A percentile compares a stretch with the other conserved stretches of the same genome.
Conservation (phyloP, 305 asterid genomes). For the Fraxinus angustifolia region DNA sequence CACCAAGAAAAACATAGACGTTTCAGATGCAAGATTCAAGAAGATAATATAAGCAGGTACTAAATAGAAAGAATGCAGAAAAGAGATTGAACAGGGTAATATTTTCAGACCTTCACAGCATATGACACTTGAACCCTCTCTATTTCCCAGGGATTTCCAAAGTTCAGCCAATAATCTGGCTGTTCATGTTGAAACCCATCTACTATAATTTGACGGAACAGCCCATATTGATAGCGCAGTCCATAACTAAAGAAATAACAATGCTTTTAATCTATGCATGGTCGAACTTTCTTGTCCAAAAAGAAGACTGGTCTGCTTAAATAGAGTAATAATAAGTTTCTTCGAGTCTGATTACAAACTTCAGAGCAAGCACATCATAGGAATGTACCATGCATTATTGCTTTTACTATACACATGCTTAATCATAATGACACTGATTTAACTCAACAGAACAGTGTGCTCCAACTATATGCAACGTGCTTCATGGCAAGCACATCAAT, state of each 20-base stretch:
- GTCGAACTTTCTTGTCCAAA: neutral
- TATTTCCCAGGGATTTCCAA: constrained; percentile 48
- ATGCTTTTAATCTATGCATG: neutral
- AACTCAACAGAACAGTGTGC: neutral
- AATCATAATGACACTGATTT: neutral
- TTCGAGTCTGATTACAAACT: neutral
- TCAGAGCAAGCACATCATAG: neutral
- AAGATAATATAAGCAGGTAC: constrained; percentile 8
- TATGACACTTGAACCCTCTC: constrained; percentile 47
- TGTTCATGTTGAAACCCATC: constrained; percentile 45
- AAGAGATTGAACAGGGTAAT: constrained; percentile 13
- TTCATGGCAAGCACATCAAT: neutral
- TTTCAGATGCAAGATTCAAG: constrained; percentile 2
- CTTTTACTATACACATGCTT: neutral
- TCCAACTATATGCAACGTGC: neutral
- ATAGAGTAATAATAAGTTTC: neutral
- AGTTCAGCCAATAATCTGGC: constrained; percentile 43
- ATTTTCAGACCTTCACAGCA: constrained; percentile 38
- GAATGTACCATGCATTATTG: neutral
- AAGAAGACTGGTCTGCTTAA: neutral
- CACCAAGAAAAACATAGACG: constrained; percentile 10
- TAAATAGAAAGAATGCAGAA: neutral
- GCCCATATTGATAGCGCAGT: constrained; percentile 42
- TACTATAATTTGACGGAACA: constrained; percentile 42
- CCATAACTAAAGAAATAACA: constrained; percentile 31